A percentile compares a stretch with the other conserved stretches of the same genome.
Evolutionary conservation across 768 basidiomycete species (phyloP).

Genomic region (Termitomyces eurrhizus): DNA sequence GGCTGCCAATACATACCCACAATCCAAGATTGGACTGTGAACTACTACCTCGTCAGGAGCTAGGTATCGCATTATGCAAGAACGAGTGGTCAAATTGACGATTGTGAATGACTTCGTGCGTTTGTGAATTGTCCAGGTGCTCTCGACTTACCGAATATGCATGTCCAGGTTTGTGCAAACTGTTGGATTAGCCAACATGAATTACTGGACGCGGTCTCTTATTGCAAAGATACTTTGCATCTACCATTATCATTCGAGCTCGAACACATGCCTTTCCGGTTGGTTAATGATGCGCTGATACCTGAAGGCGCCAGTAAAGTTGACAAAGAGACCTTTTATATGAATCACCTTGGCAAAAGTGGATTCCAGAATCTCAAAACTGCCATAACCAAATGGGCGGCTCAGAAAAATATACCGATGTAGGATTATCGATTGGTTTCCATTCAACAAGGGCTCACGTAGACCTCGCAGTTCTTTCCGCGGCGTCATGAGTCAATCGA

Average conservation of each 20-base stretch:
- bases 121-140: constrained; percentile 5
- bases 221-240: constrained; percentile 42
- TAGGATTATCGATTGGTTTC: constrained; percentile 27
- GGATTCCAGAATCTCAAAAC: constrained; percentile 36
- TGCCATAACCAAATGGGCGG: constrained; percentile 47
- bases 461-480: constrained; percentile 42
- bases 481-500: constrained; percentile 64
- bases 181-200: constrained; percentile 54
- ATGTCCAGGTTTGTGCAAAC: constrained; percentile 41
- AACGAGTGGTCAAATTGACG: constrained; percentile 42
- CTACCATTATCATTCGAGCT: constrained; percentile 48
- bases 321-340: constrained; percentile 37
- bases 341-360: constrained; percentile 50
- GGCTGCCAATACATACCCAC: neutral
- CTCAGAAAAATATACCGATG: constrained; percentile 56
- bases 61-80: constrained; percentile 28
- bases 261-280: constrained; percentile 49
- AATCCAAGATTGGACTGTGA: neutral
- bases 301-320: constrained; percentile 34
- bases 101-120: constrained; percentile 47
- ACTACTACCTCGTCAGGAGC: constrained; percentile 2
- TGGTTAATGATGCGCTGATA: constrained; percentile 36
- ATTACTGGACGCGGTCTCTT: constrained; percentile 43
- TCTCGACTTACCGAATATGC: constrained; percentile 1
- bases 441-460: constrained; percentile 1